Conservation (phyloP, 1,139 yeast species). For the Debaryomycetaceae sp. region DNA sequence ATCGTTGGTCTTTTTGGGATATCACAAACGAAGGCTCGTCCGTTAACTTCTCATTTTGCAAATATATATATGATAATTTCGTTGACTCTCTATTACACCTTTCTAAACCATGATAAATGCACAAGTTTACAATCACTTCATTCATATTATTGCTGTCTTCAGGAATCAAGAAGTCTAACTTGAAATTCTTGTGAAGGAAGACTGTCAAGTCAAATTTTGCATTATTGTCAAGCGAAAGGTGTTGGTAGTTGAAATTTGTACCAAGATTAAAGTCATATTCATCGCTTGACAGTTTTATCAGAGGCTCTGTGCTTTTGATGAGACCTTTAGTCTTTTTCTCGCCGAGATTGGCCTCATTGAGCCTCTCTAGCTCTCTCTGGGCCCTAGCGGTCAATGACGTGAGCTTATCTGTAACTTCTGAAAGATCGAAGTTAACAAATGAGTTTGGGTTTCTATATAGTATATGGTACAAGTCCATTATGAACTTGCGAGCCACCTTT, state of each 20-base stretch:
- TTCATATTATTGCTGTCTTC: slow-evolving; percentile 33
- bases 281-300: neutral
- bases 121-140: slow-evolving; percentile 35
- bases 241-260: slow-evolving; percentile 7
- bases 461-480: slow-evolving; percentile 33
- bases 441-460: slow-evolving; percentile 45
- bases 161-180: slow-evolving; percentile 33
- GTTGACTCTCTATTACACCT: slow-evolving; percentile 13
- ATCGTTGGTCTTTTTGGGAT: slow-evolving; percentile 21
- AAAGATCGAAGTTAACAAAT: slow-evolving; percentile 62
- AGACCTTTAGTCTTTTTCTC: neutral
- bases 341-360: neutral
- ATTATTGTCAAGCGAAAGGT: slow-evolving; percentile 10
- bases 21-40: slow-evolving; percentile 36
- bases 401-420: slow-evolving; percentile 61
- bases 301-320: neutral
- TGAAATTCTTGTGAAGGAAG: slow-evolving; percentile 38
- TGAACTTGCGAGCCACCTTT: slow-evolving; percentile 33
- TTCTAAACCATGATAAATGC: slow-evolving; percentile 32
- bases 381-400: slow-evolving; percentile 33
- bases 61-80: slow-evolving; percentile 16
- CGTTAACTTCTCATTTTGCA: slow-evolving; percentile 18
- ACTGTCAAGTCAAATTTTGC: slow-evolving; percentile 30
- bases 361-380: slow-evolving; percentile 15
- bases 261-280: neutral